phyloP scores from a whole-genome alignment of 805 yeast genomes.

The Candida verbasci region DNA sequence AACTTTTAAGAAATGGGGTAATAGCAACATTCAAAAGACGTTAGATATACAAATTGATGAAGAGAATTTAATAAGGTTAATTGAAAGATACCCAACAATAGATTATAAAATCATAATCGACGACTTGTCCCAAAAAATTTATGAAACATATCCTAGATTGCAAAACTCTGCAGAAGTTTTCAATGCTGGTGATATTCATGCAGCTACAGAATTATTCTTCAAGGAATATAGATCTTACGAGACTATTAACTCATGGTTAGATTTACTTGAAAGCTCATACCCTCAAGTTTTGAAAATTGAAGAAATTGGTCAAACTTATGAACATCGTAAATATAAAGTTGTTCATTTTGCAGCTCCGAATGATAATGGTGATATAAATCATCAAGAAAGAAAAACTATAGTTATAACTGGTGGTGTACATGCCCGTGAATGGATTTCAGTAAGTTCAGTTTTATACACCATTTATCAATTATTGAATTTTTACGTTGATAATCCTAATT shows the following conservation, averaged over 20 bases:
- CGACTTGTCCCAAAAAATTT: conserved; percentile 55
- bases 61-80: conserved; percentile 17
- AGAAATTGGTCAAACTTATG: conserved; percentile 69
- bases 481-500: conserved; percentile 30
- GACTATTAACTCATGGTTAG: conserved; percentile 71
- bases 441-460: conserved; percentile 61
- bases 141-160: conserved; percentile 51
- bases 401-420: conserved; percentile 82
- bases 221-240: conserved; percentile 62
- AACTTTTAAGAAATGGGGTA: conserved; percentile 45
- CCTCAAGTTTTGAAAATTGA: conserved; percentile 63
- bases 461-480: conserved; percentile 33
- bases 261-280: conserved; percentile 52
- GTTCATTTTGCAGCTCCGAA: conserved; percentile 54
- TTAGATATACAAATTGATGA: conserved; percentile 20
- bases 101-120: conserved; percentile 42
- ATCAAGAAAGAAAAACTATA: conserved; percentile 51
- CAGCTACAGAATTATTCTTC: conserved; percentile 55
- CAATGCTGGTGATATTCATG: conserved; percentile 9
- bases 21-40: conserved; percentile 9
- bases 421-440: conserved; percentile 87
- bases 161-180: neutral
- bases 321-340: conserved; percentile 67
- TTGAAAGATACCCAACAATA: conserved; percentile 14
- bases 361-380: conserved; percentile 34